Base-by-base conservation (phyloP, 495 filamentous ascomycete genomes). In the Penicillium bovifimosum region DNA sequence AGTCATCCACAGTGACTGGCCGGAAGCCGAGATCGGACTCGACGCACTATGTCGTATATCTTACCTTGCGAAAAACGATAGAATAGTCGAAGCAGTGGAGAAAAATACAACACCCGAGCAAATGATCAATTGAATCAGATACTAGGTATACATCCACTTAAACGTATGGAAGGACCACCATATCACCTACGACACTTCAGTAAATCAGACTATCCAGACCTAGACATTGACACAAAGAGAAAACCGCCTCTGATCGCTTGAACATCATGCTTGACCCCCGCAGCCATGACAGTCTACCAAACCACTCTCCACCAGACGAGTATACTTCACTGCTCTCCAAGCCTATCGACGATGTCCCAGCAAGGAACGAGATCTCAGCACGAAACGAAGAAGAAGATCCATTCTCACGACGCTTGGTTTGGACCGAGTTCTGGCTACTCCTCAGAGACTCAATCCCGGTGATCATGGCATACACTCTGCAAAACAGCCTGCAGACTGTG, bases 401-500 rank as follows among this genome's bases (percentile, higher is more conserved):
- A 9, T 41, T 32, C 14, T 51, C 42, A 13, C 40, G 47, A 41
- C 45, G 42, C 24, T 58, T 67, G 2, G 59, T 79, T 49, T 62
- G 88, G 9, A 55, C 68, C 1, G 91, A 96, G 64, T 84, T 90
- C 56, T 78, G 78, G 67, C 64, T 86, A 14, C 73, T 95, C 17
- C 67, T 88, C 10, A 83, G 79, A 56, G 79, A 79, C 13, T 86
- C 89, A 0, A 67, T 87, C 2, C 91, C 91, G 0, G 88, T 96
- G 3, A 92, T 96, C 59, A 67, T 96, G 3, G 90, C 90, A 45
- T 96, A 96, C 66, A 84, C 86, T 0, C 78, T 96, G 6, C 91
- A 96, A 62, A 96, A 91, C 66, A 91, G 86, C 13, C 75, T 96
- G 0, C 91, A 96, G 66, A 95, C 91, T 0, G 64, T 87, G 16